Evolutionary conservation across 345 rosid species (phyloP).

Genomic region (Hypericum perforatum): DNA sequence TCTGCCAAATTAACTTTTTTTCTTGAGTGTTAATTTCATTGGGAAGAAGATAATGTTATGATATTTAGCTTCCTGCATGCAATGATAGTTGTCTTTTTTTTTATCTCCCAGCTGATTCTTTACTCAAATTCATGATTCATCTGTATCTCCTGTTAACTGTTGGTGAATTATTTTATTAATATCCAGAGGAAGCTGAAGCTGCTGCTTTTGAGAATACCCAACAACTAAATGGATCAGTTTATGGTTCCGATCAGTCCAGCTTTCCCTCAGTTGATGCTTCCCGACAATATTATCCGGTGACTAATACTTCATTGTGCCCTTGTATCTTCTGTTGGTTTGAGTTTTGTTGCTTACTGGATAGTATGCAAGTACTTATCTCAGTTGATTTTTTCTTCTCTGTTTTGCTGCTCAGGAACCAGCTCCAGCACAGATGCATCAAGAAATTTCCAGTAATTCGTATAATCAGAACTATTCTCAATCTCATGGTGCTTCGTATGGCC

Average conservation of each 20-base stretch:
- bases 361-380: too few species aligned
- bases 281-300: conserved; percentile 41
- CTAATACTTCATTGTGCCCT: conserved; percentile 3
- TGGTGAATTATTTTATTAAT: conserved; percentile 2
- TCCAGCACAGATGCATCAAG: conserved; percentile 37
- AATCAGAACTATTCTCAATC: conserved; percentile 53
- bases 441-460: conserved; percentile 39
- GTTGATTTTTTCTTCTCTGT: background rate
- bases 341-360: background rate
- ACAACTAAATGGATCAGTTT: conserved; percentile 20
- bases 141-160: background rate
- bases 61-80: too few species aligned
- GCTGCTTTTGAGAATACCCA: conserved; percentile 32
- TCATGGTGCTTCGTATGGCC: conserved; percentile 33
- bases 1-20: too few species aligned
- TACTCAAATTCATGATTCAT: background rate
- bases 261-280: conserved; percentile 24
- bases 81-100: too few species aligned
- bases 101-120: too few species aligned
- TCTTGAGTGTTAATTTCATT: too few species aligned
- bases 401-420: conserved; percentile 24
- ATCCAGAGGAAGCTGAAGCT: conserved; percentile 40
- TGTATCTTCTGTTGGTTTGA: background rate
- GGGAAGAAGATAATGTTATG: too few species aligned
- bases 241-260: conserved; percentile 24